Percentiles rank a stretch among this genome's conserved stretches.
These are phyloP conservation scores for Paraphaeosphaeria minitans DNA, from an alignment of 2,329 filamentous ascomycete genomes.

Conservation along the genomic window DNA sequence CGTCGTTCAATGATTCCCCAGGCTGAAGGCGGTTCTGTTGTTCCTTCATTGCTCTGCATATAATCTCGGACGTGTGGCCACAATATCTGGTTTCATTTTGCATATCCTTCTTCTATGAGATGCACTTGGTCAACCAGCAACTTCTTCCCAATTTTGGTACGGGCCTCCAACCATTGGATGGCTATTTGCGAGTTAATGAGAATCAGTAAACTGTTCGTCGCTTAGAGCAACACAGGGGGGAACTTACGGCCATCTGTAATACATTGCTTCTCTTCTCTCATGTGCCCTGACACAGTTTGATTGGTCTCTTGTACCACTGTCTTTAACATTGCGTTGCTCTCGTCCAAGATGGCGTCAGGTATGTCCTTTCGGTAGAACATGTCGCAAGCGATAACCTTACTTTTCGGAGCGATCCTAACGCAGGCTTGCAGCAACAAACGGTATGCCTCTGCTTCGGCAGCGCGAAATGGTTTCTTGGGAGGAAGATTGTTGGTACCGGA, in stretches of 20 bases:
- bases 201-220: not conserved
- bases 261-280: not conserved
- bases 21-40: not conserved
- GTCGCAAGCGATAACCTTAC: slow-evolving; percentile 15
- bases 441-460: slow-evolving; percentile 11
- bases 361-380: slow-evolving; percentile 15
- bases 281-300: not conserved
- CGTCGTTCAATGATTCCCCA: not conserved
- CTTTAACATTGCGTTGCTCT: slow-evolving; percentile 15
- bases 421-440: slow-evolving; percentile 14
- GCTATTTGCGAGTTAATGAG: not conserved
- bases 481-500: slow-evolving; percentile 21
- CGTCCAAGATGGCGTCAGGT: slow-evolving; percentile 12
- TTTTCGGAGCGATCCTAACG: slow-evolving; percentile 16
- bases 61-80: slow-evolving; percentile 3
- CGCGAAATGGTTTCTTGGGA: slow-evolving; percentile 7
- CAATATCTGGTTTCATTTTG: slow-evolving; percentile 14
- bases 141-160: slow-evolving; percentile 10
- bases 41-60: not conserved
- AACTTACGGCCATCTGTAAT: not conserved
- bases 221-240: not conserved
- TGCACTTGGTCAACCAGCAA: slow-evolving; percentile 24
- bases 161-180: slow-evolving; percentile 18
- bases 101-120: slow-evolving; percentile 22
- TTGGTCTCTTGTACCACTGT: slow-evolving; percentile 16